Conservation (phyloP, 441 rosid species). For the Euphorbia corollata region DNA sequence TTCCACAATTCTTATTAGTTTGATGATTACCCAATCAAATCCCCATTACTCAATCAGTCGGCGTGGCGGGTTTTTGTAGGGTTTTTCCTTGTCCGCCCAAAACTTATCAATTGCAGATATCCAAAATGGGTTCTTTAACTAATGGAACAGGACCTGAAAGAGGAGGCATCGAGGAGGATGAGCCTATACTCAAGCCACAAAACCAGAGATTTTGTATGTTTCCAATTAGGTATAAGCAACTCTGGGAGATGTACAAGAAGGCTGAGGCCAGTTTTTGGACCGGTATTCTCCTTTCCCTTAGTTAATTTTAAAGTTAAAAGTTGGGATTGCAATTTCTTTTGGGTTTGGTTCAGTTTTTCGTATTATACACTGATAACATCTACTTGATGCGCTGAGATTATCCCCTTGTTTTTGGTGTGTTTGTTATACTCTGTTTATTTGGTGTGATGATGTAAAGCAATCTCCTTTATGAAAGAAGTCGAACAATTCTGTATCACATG, state of each 20-base stretch:
- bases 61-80: conserved; percentile 33
- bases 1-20: background rate
- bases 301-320: background rate
- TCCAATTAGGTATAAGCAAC: conserved; percentile 53
- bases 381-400: background rate
- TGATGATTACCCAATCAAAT: conserved; percentile 4
- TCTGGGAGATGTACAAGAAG: conserved; percentile 98
- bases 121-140: conserved; percentile 46
- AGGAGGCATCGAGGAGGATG: conserved; percentile 22
- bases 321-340: background rate
- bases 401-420: background rate
- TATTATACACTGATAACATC: background rate
- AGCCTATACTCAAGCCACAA: conserved; percentile 44
- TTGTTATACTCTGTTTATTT: background rate
- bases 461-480: background rate
- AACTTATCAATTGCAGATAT: background rate
- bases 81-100: conserved; percentile 12
- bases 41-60: background rate
- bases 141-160: conserved; percentile 23
- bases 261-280: conserved; percentile 95
- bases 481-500: background rate
- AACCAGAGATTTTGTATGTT: conserved; percentile 89
- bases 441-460: background rate
- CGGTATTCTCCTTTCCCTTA: conserved; percentile 29
- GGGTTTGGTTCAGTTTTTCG: background rate